Conservation (phyloP, 1,139 yeast genomes). For the Cylindricascospora bacillispora region DNA sequence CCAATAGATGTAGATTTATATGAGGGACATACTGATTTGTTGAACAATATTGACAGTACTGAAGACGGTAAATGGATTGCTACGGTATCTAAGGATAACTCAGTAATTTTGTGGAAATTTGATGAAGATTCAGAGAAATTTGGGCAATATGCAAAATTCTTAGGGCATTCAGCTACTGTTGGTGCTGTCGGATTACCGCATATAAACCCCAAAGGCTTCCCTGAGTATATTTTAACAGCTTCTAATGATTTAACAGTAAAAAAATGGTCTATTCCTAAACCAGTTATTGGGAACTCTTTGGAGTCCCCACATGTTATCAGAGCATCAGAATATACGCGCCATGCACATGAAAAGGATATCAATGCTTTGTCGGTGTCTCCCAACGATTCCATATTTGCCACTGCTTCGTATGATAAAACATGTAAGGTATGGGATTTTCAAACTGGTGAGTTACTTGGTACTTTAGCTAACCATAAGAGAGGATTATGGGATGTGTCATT, state of each 20-base stretch:
- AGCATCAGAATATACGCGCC: conserved; percentile 71
- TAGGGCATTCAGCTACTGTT: conserved; percentile 81
- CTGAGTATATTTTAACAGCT: conserved; percentile 70
- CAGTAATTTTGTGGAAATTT: conserved; percentile 73
- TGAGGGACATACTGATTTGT: conserved; percentile 77
- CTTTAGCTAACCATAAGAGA: conserved; percentile 79
- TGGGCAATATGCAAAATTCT: conserved; percentile 45
- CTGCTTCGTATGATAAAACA: conserved; percentile 91
- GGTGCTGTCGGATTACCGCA: conserved; percentile 72
- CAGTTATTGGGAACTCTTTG: conserved; percentile 8
- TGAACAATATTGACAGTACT: conserved; percentile 68
- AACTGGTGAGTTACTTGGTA: conserved; percentile 73
- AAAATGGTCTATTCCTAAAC: conserved; percentile 66
- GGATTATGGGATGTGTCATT: conserved; percentile 90
- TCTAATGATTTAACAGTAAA: conserved; percentile 84
- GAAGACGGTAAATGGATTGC: conserved; percentile 80
- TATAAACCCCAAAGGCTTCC: conserved; percentile 37
- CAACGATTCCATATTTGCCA: conserved; percentile 75
- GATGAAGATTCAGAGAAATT: conserved; percentile 33
- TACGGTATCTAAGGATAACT: conserved; percentile 85
- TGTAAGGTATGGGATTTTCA: conserved; percentile 81
- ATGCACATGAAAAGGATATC: conserved; percentile 95
- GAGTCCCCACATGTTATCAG: conserved; percentile 28
- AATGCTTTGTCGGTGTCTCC: conserved; percentile 82
- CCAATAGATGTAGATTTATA: conserved; percentile 54